A percentile compares a stretch with the other conserved stretches of the same genome.
phyloP scores from a whole-genome alignment of 2,329 filamentous ascomycete genomes.

The Bertia moriformis region DNA sequence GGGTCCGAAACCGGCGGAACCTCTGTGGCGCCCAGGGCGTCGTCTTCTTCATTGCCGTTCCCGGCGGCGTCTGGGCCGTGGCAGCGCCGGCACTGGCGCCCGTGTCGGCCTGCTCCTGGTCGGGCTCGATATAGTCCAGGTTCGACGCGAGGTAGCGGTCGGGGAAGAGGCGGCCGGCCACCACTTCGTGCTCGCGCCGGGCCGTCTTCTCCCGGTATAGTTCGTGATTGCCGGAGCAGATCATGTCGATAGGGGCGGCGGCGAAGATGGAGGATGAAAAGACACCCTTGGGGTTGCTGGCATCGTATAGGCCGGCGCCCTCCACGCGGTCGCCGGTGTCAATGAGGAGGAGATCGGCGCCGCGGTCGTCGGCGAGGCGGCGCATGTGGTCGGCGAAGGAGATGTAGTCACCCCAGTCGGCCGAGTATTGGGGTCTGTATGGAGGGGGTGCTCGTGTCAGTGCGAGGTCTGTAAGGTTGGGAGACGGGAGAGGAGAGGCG shows the following conservation, averaged over 20 bases:
- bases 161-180: constrained; percentile 30
- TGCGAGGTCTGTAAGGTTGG: no score
- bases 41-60: no score
- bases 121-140: no score
- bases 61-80: no score
- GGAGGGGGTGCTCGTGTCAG: no score
- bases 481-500: no score
- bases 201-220: constrained; percentile 28
- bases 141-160: no score
- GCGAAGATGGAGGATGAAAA: constrained; percentile 44
- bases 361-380: constrained; percentile 35
- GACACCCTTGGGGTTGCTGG: constrained; percentile 45
- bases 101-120: no score
- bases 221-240: constrained; percentile 25
- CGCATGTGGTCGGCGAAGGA: constrained; percentile 46
- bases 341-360: constrained; percentile 43
- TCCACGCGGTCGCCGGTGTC: constrained; percentile 32
- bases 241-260: constrained; percentile 30
- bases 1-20: constrained; percentile 1
- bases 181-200: constrained; percentile 26
- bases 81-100: no score
- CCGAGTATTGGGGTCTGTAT: no score
- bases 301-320: constrained; percentile 46
- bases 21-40: no score
- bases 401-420: constrained; percentile 53